Percentiles rank a stretch among this genome's conserved stretches.
Evolutionary conservation across 2,329 filamentous ascomycete genomes (phyloP).

Genomic region (Calonectria ilicicola): DNA sequence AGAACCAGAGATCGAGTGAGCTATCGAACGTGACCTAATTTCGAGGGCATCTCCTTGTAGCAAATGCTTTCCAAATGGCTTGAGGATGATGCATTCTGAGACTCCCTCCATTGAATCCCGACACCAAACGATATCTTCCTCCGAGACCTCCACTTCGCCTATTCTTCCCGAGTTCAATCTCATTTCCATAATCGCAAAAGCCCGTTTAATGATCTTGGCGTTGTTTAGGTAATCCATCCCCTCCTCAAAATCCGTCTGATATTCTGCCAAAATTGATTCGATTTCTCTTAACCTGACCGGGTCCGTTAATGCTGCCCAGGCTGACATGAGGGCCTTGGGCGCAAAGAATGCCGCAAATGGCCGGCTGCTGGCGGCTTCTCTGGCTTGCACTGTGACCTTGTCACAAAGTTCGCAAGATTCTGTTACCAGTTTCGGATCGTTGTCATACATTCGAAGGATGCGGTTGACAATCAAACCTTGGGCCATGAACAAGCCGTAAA

Average conservation of each 20-base stretch:
- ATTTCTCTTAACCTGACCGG: neutral
- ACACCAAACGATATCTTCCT: neutral
- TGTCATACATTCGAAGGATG: neutral
- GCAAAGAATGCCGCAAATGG: slow-evolving; percentile 10
- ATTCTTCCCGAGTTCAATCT: neutral
- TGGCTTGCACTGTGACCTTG: neutral
- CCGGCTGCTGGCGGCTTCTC: neutral
- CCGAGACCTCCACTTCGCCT: neutral
- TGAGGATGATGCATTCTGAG: neutral
- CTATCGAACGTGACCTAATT: neutral
- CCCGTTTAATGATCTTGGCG: neutral
- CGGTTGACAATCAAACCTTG: slow-evolving; percentile 11
- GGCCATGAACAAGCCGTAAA: slow-evolving; percentile 8
- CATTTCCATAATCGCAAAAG: neutral
- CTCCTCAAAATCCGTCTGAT: neutral
- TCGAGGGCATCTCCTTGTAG: neutral
- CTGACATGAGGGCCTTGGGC: slow-evolving; percentile 6
- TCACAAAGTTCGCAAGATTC: neutral
- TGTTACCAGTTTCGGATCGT: neutral
- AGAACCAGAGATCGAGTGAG: neutral
- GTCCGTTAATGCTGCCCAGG: neutral
- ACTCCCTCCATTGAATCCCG: neutral
- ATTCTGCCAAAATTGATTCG: neutral
- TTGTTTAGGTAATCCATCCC: neutral
- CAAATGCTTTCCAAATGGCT: neutral